Conservation (phyloP, 1,284 basidiomycete species). For the Cryptococcus jaspeensis region DNA sequence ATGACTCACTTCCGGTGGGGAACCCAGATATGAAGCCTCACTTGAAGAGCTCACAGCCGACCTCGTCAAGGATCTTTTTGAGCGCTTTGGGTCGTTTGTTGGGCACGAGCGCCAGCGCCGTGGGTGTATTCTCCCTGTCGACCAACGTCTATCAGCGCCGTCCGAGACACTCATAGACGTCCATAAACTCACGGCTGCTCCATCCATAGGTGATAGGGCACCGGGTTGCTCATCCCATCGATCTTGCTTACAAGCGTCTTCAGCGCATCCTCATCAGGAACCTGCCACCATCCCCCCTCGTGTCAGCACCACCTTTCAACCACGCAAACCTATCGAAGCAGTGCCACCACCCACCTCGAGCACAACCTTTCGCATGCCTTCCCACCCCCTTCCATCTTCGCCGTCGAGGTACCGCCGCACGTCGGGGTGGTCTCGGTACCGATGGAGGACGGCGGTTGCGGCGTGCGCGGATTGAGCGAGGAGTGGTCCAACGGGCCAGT, state of each 20-base stretch:
- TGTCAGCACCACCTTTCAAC: neutral
- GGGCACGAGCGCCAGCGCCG: constrained; percentile 55
- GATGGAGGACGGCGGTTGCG: constrained; percentile 50
- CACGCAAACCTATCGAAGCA: neutral
- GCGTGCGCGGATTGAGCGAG: constrained; percentile 57
- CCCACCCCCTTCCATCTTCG: constrained; percentile 37
- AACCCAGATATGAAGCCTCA: constrained; percentile 5
- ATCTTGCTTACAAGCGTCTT: constrained; percentile 37
- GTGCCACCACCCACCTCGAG: constrained; percentile 35
- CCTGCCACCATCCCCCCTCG: constrained; percentile 26
- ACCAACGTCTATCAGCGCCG: neutral
- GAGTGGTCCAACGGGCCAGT: constrained; percentile 55
- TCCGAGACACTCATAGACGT: neutral
- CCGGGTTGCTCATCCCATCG: constrained; percentile 26
- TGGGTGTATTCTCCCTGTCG: constrained; percentile 51
- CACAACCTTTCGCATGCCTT: constrained; percentile 46
- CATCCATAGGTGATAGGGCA: constrained; percentile 54
- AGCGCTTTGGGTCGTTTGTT: constrained; percentile 54
- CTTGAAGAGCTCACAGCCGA: constrained; percentile 43
- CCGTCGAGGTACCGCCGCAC: constrained; percentile 43
- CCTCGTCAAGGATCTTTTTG: constrained; percentile 51
- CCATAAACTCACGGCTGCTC: constrained; percentile 52
- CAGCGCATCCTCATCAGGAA: constrained; percentile 40
- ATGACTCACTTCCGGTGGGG: neutral
- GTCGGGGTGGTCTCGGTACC: constrained; percentile 31